Percentiles rank a stretch among this genome's conserved stretches.
These are phyloP conservation scores for Pelargonium myrrhifolium DNA, from an alignment of 441 rosid species.

Conservation along the genomic window DNA sequence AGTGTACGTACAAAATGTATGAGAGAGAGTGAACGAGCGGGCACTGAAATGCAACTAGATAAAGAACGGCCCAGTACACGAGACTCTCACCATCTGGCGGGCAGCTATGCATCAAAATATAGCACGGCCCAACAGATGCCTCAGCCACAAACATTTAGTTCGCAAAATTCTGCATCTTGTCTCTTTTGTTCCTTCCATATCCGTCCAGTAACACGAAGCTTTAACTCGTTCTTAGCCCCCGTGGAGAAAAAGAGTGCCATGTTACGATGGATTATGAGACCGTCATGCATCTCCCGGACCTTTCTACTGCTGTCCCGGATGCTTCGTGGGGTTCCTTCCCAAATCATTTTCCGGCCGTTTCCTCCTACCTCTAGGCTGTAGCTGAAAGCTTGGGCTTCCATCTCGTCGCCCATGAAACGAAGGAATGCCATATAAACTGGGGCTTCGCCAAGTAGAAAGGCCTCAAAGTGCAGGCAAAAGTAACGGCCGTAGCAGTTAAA, in stretches of 20 bases:
- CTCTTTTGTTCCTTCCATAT: neutral
- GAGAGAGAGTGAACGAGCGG: too few relatives aligned
- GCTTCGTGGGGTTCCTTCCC: conserved; percentile 7
- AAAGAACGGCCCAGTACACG: too few relatives aligned
- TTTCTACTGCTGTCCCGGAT: conserved; percentile 2
- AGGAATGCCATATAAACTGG: conserved; percentile 5
- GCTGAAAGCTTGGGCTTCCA: conserved; percentile 1
- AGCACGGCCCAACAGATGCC: neutral
- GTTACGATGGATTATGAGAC: conserved; percentile 2
- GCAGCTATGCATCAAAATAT: neutral
- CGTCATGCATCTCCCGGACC: neutral
- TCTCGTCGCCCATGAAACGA: conserved; percentile 7
- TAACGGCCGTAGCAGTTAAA: neutral
- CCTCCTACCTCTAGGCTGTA: conserved; percentile 9
- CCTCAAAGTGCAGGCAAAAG: conserved; percentile 8
- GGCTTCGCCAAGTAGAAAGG: conserved; percentile 2
- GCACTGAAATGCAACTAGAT: too few relatives aligned
- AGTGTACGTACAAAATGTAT: too few relatives aligned
- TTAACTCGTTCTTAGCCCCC: neutral
- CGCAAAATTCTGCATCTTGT: neutral
- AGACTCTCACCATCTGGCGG: neutral
- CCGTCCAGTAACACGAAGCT: neutral
- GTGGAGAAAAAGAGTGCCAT: conserved; percentile 4
- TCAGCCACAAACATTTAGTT: neutral
- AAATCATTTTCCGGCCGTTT: neutral